Evolutionary conservation across 2,329 filamentous ascomycete species (phyloP), one percentile per base, ranked within the genome.

Genomic region (Penicillium verrucosum): DNA sequence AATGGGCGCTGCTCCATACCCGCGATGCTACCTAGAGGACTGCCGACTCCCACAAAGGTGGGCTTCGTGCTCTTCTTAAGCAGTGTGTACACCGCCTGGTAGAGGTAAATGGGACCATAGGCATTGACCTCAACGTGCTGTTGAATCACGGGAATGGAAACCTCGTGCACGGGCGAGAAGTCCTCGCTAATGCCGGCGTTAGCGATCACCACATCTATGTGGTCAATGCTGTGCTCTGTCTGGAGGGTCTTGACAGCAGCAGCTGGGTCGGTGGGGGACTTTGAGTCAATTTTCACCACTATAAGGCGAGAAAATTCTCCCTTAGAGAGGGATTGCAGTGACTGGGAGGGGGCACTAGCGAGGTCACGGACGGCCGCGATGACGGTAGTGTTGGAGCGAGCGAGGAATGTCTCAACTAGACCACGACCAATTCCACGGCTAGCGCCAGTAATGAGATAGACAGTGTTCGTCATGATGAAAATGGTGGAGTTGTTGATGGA

Each of bases 201-300:
- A 43, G 81, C 78, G 50, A 85, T 77, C 2, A 84, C 74, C 6
- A 81, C 65, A 58, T 84, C 81, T 2, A 84, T 65, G 25, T 73
- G 66, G 5, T 67, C 62, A 59, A 84, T 77, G 4, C 70, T 71
- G 18, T 51, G 38, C 27, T 63, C 45, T 2, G 51, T 29, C 1
- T 68, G 59, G 0, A 79, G 65, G 3, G 66, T 59, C 27, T 68
- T 49, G 1, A 75, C 67, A 2, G 75, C 75, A 14, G 61, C 61
- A 11, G 59, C 64, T 1, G 77, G 61, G 52, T 77, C 75, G 1
- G 65, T 59, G 8, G 71, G 65, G 4, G 70, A 69, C 3, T 59
- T 61, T 0, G 72, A 69, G 45, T 82, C 80, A 57, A 80, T 65
- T 57, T 78, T 75, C 27, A 80, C 66, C 11, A 80, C 54, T 27